A percentile compares a stretch with the other conserved stretches of the same genome.
Evolutionary conservation across 352 stramenopile species (phyloP).

Genomic region (Pythium plurisporium): DNA sequence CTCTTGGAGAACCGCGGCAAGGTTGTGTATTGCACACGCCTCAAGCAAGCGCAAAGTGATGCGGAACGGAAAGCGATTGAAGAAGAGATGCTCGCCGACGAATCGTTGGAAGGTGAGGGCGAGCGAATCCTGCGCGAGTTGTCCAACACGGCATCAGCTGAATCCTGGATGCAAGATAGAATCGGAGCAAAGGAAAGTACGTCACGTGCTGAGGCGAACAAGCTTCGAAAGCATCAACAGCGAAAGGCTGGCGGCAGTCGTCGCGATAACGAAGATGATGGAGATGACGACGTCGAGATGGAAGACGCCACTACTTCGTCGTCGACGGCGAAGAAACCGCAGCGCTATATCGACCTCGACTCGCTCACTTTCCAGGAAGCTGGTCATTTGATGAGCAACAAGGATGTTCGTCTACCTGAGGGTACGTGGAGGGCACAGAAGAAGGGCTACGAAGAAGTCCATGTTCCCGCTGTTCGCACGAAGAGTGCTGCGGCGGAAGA

Average conservation of each 20-base stretch:
- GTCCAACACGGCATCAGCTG: conserved; percentile 79
- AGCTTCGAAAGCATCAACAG: conserved; percentile 72
- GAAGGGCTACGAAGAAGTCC: conserved; percentile 98
- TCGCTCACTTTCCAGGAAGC: conserved; percentile 94
- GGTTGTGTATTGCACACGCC: conserved; percentile 95
- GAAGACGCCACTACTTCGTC: conserved; percentile 24
- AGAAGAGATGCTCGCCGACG: conserved; percentile 77
- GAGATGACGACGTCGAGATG: conserved; percentile 54
- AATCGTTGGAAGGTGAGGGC: conserved; percentile 87
- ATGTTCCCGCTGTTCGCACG: conserved; percentile 95
- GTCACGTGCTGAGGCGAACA: conserved; percentile 77
- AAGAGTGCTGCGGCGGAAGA: conserved; percentile 71
- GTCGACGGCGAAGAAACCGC: conserved; percentile 47
- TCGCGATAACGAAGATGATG: conserved; percentile 34
- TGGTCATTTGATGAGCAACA: conserved; percentile 98
- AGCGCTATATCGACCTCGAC: conserved; percentile 93
- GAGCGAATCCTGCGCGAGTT: conserved; percentile 90
- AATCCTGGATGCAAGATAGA: conserved; percentile 94
- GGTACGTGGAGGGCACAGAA: conserved; percentile 97
- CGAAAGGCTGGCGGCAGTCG: conserved; percentile 28
- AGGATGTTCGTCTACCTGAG: conserved; percentile 94
- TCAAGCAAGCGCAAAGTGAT: conserved; percentile 96
- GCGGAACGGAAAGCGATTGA: conserved; percentile 89
- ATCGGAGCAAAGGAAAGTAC: conserved; percentile 83
- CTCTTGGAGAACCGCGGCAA: conserved; percentile 95